Evolutionary conservation across 2,329 filamentous ascomycete genomes (phyloP), one percentile per base, ranked within the genome.

Genomic region (Sporothrix globosa): DNA sequence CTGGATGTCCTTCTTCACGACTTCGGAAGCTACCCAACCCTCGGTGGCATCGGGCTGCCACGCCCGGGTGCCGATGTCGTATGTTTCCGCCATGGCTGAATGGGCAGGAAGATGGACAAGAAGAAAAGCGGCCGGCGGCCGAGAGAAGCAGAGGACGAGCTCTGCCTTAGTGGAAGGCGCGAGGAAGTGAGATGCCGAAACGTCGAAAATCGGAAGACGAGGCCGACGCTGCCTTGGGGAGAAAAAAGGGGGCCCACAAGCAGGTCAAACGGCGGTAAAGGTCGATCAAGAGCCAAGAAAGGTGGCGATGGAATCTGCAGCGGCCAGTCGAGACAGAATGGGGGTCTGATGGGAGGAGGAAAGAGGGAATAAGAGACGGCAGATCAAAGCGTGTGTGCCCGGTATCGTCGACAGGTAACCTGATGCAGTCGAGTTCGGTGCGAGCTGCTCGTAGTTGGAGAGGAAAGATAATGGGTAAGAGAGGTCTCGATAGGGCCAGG

Each of bases 11-110:
- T 96, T 97, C 82, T 92, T 91, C 80, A 91, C 86, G 76, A 99
- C 91, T 86, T 98, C 94, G 61, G 96, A 97, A 79, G 94, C 92
- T 81, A 99, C 89, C 95, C 96, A 99, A 83, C 96, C 96, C 82
- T 99, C 95, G 73, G 92, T 92, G 80, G 88, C 84, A 85, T 99
- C 96, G 77, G 96, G 94, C 87, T 98, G 96, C 96, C 96, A 99
- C 80, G 94, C 96, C 88, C 93, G 90, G 78, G 95, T 98, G 79
- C 95, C 96, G 79, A 97, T 89, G 86, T 98, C 94, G 84, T 96
- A 98, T 80, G 88, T 92, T 82, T 96, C 92, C 84, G 93, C 92
- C 94, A 97, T 97, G 82, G 79, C 34, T 73, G 52, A 24, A n/a
- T 48, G 21, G 58, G 19, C 24, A 14, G 21, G 24, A 52, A 69